phyloP scores from a whole-genome alignment of 148 eudicot genomes.

The Polygonum aviculare region DNA sequence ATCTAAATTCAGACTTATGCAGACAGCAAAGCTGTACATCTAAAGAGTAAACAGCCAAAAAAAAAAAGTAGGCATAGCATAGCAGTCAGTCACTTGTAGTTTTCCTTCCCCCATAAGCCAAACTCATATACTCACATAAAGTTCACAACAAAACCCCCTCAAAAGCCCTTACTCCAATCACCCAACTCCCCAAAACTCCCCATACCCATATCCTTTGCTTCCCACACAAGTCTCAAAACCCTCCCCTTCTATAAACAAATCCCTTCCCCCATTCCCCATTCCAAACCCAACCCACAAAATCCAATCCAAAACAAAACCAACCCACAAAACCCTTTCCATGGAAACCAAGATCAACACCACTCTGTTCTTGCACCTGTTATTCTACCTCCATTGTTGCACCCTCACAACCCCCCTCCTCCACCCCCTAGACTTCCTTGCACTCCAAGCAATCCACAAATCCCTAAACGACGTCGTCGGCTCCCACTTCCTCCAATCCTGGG shows the following conservation, averaged over 20 bases:
- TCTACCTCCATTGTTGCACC: conserved; percentile 8
- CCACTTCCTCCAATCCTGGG: conserved; percentile 59
- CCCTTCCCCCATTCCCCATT: not conserved
- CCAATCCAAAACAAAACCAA: not conserved
- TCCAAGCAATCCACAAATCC: conserved; percentile 50
- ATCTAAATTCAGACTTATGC: too few relatives aligned
- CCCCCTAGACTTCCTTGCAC: conserved; percentile 67
- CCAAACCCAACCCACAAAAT: not conserved
- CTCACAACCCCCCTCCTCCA: conserved; percentile 32
- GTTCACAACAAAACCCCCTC: not conserved
- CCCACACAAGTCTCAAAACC: not conserved
- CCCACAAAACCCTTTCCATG: not conserved
- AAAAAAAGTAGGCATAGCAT: too few relatives aligned
- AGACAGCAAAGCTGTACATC: not conserved
- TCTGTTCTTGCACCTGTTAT: not conserved
- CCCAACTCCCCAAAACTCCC: not conserved
- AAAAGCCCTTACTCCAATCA: not conserved
- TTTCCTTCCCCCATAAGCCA: conserved; percentile 1
- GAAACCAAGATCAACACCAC: not conserved
- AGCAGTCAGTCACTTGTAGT: not conserved
- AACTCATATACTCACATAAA: not conserved
- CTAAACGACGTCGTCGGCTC: conserved; percentile 48
- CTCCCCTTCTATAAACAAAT: not conserved
- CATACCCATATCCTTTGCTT: not conserved
- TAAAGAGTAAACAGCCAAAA: too few relatives aligned